Percentiles rank a stretch among this genome's conserved stretches.
Evolutionary conservation across 2,329 filamentous ascomycete genomes (phyloP).

Genomic region (Kalmusia sp.): DNA sequence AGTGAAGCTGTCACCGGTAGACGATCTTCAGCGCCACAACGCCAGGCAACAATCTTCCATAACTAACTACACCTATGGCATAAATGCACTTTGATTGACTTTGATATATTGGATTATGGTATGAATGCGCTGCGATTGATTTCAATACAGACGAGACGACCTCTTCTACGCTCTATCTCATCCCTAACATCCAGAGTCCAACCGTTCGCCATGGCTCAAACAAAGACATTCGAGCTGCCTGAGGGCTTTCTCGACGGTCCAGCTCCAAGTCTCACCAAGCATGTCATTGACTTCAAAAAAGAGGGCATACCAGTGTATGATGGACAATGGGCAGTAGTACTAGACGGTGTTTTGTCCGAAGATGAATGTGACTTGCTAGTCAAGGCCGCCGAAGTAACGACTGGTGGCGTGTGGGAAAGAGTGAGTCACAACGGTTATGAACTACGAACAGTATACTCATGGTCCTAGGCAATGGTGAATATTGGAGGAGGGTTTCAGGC

Average conservation of each 20-base stretch:
- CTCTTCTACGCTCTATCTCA: not conserved
- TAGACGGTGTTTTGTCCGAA: slow-evolving; percentile 67
- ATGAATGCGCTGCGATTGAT: not conserved
- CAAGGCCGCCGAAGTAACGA: slow-evolving; percentile 19
- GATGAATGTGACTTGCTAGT: slow-evolving; percentile 61
- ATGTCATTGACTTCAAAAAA: slow-evolving; percentile 60
- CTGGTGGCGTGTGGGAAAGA: slow-evolving; percentile 61
- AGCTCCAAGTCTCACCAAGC: slow-evolving; percentile 53
- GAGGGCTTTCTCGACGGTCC: slow-evolving; percentile 53
- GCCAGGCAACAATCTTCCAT: slow-evolving; percentile 9
- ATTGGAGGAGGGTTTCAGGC: slow-evolving; percentile 66
- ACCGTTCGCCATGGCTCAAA: slow-evolving; percentile 10
- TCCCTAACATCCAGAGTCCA: not conserved
- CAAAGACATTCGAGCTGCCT: slow-evolving; percentile 46
- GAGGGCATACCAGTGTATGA: slow-evolving; percentile 59
- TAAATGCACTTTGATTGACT: not conserved
- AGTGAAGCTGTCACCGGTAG: not conserved
- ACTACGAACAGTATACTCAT: no score
- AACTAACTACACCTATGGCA: no score
- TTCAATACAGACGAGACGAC: not conserved
- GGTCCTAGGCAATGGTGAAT: slow-evolving; percentile 68
- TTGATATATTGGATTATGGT: not conserved
- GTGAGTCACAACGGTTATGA: no score
- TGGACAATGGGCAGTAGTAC: slow-evolving; percentile 62
- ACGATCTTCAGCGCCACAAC: not conserved